Evolutionary conservation across 352 stramenopile genomes (phyloP).

Genomic region (Phytophthora pistaciae): DNA sequence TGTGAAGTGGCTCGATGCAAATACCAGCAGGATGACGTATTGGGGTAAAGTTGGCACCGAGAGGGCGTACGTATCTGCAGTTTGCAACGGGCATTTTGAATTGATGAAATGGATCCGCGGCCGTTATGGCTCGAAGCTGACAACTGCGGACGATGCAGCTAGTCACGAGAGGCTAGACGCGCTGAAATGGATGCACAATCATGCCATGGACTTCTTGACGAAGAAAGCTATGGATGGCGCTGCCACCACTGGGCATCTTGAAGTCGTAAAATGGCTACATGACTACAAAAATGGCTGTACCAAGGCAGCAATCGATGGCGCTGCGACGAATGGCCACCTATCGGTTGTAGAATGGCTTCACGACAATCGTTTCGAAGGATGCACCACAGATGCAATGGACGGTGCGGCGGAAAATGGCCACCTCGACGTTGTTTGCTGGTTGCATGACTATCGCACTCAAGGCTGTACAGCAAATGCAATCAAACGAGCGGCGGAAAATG

Average conservation of each 20-base stretch:
- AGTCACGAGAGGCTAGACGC: not conserved
- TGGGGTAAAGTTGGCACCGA: not conserved
- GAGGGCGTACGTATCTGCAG: not conserved
- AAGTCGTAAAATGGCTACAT: not conserved
- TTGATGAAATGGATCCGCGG: not conserved
- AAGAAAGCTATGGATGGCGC: not conserved
- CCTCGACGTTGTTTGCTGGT: not conserved
- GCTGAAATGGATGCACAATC: not conserved
- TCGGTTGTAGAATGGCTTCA: not conserved
- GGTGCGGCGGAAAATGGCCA: not conserved
- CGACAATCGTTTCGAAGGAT: not conserved
- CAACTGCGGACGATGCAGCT: not conserved
- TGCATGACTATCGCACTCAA: not conserved
- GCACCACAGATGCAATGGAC: not conserved
- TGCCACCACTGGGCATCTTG: not conserved
- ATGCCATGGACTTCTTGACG: not conserved
- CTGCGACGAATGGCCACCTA: not conserved
- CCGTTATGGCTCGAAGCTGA: not conserved
- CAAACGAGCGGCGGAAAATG: not conserved
- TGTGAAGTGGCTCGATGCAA: not conserved
- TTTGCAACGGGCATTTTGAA: not conserved
- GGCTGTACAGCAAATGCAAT: not conserved
- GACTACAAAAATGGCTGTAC: not conserved
- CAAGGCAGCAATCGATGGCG: not conserved
- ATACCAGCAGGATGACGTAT: not conserved